Percentiles rank a stretch among this genome's conserved stretches.
Evolutionary conservation across 2,329 filamentous ascomycete species (phyloP).

Genomic region (Penicillium glabrum): DNA sequence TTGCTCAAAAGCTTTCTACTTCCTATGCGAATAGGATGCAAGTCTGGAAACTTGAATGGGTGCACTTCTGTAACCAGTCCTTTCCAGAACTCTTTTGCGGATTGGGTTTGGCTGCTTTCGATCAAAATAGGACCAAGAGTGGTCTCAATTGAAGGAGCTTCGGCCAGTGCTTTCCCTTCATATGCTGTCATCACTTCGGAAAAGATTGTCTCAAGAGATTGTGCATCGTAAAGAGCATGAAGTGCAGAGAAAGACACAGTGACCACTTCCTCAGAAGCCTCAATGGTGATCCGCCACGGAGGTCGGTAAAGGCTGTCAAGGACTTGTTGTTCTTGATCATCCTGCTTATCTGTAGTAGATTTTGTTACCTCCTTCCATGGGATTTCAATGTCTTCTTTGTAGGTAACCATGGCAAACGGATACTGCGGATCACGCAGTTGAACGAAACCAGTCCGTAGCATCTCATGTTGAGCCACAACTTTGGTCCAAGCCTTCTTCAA

Average conservation of each 20-base stretch:
- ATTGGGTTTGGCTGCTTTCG: constrained; percentile 30
- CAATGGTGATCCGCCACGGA: constrained; percentile 63
- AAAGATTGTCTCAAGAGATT: constrained; percentile 67
- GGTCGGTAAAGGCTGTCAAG: constrained; percentile 52
- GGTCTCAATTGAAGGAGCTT: constrained; percentile 39
- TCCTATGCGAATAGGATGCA: constrained; percentile 61
- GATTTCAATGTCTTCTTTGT: constrained; percentile 38
- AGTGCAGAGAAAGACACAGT: constrained; percentile 60
- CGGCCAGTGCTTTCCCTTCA: constrained; percentile 21
- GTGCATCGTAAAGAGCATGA: constrained; percentile 84
- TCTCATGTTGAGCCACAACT: constrained; percentile 60
- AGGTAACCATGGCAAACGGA: constrained; percentile 75
- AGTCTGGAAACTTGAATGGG: constrained; percentile 71
- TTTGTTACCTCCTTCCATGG: constrained; percentile 40
- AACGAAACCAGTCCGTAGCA: constrained; percentile 74
- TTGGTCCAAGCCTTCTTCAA: constrained; percentile 61
- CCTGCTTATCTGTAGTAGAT: not conserved
- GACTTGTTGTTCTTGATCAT: constrained; percentile 27
- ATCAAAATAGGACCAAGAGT: constrained; percentile 48
- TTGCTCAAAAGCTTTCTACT: constrained; percentile 35
- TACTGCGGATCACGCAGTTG: constrained; percentile 58
- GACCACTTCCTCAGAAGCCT: constrained; percentile 27
- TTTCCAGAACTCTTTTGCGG: constrained; percentile 62
- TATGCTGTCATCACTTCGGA: constrained; percentile 54
- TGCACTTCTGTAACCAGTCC: constrained; percentile 53